A percentile compares a stretch with the other conserved stretches of the same genome.
Evolutionary conservation across 192 early-diverging fungal genomes (phyloP).

Genomic region (Coemansia sp.): DNA sequence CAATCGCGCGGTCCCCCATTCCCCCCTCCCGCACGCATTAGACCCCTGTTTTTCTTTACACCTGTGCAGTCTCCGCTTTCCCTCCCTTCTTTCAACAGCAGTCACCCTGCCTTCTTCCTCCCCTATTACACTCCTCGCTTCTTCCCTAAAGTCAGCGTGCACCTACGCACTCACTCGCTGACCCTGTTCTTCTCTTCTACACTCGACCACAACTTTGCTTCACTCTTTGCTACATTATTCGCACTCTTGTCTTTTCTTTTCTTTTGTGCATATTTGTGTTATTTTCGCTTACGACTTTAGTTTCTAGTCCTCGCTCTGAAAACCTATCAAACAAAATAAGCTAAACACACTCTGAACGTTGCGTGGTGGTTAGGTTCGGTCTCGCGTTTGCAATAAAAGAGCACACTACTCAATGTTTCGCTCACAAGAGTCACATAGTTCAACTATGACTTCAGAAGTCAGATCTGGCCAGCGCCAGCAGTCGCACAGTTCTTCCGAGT

Average conservation of each 20-base stretch:
- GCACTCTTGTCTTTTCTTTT: neutral
- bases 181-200: conserved; percentile 3
- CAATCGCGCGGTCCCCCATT: conserved; percentile 10
- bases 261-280: neutral
- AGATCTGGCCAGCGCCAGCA: conserved; percentile 22
- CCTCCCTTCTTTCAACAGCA: conserved; percentile 17
- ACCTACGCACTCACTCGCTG: conserved; percentile 10
- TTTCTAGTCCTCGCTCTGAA: neutral
- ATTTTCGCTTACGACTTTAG: neutral
- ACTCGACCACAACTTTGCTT: neutral
- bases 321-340: too few relatives aligned
- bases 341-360: too few relatives aligned
- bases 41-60: conserved; percentile 5
- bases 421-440: conserved; percentile 20
- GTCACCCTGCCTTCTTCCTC: conserved; percentile 17
- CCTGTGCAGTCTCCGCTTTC: conserved; percentile 18
- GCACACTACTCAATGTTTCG: conserved; percentile 17
- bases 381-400: neutral
- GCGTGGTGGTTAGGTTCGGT: neutral
- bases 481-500: neutral
- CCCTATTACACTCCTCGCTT: conserved; percentile 1
- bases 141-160: conserved; percentile 6
- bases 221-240: neutral
- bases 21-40: conserved; percentile 5
- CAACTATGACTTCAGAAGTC: neutral